Percentiles rank a stretch among this genome's conserved stretches.
phyloP scores from a whole-genome alignment of 192 early-diverging fungal genomes.

The Diversispora eburnea region DNA sequence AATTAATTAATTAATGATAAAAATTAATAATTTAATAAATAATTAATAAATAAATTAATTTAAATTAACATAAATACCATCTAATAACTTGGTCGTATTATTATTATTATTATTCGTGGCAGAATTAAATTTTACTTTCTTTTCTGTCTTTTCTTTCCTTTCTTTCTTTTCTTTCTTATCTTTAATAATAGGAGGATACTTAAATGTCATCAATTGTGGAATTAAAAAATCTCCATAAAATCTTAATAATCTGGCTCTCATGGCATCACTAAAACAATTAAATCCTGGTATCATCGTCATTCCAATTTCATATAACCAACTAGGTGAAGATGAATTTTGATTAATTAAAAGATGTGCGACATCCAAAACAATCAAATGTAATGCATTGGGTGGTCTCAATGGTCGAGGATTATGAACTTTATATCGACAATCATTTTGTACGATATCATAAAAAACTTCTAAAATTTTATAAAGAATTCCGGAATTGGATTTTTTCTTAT shows the following conservation, averaged over 20 bases:
- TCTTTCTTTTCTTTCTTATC: not conserved
- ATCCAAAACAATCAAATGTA: constrained; percentile 51
- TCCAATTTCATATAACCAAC: constrained; percentile 51
- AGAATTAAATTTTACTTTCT: too few relatives aligned
- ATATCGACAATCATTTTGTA: constrained; percentile 57
- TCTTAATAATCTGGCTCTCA: constrained; percentile 41
- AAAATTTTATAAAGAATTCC: constrained; percentile 39
- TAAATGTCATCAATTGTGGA: constrained; percentile 40
- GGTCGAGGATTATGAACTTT: constrained; percentile 43
- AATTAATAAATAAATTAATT: not conserved
- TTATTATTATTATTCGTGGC: too few relatives aligned
- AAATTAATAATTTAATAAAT: not conserved
- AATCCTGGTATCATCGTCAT: constrained; percentile 50
- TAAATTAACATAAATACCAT: too few relatives aligned
- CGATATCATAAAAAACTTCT: constrained; percentile 45
- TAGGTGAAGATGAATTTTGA: constrained; percentile 31
- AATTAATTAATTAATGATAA: not conserved
- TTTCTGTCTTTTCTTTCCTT: too few relatives aligned
- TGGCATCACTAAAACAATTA: constrained; percentile 41
- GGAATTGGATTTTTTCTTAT: not conserved
- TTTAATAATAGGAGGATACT: constrained; percentile 1
- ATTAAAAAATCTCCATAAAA: constrained; percentile 47
- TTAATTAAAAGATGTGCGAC: constrained; percentile 40
- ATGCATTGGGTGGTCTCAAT: constrained; percentile 46
- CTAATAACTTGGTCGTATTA: too few relatives aligned